Evolutionary conservation across 78 protist genomes (phyloP).

Genomic region (Emiliania huxleyi): DNA sequence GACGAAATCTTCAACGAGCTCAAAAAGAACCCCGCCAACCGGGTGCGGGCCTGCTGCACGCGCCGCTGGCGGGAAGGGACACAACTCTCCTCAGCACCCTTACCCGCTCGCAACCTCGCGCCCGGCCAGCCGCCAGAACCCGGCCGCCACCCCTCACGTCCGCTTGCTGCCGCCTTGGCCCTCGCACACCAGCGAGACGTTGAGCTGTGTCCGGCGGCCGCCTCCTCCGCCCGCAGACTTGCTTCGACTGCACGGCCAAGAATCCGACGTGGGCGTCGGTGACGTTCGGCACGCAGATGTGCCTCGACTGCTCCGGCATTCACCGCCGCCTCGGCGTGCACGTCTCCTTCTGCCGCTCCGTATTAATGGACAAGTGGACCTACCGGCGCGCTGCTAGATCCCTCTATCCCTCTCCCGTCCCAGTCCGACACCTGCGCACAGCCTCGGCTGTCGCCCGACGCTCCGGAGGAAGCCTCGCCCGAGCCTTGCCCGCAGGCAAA

Average conservation of each 20-base stretch:
- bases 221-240: not conserved
- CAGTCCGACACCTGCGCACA: too few relatives aligned
- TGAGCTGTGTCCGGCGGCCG: too few relatives aligned
- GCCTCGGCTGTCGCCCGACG: too few relatives aligned
- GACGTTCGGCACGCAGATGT: constrained; percentile 79
- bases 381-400: too few relatives aligned
- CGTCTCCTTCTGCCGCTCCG: constrained; percentile 36
- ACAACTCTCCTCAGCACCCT: too few relatives aligned
- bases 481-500: too few relatives aligned
- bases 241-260: constrained; percentile 79
- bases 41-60: too few relatives aligned
- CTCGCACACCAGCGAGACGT: too few relatives aligned
- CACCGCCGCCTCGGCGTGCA: constrained; percentile 85
- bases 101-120: too few relatives aligned
- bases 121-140: not conserved
- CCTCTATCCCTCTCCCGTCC: too few relatives aligned
- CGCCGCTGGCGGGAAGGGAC: too few relatives aligned
- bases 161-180: not conserved
- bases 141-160: not conserved
- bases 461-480: too few relatives aligned
- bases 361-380: constrained; percentile 41
- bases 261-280: constrained; percentile 84
- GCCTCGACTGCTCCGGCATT: constrained; percentile 78
- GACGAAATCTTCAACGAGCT: not conserved
- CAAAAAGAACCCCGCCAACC: not conserved